Conservation (phyloP, 2,329 filamentous ascomycete genomes). For the Talaromyces rugulosus region DNA sequence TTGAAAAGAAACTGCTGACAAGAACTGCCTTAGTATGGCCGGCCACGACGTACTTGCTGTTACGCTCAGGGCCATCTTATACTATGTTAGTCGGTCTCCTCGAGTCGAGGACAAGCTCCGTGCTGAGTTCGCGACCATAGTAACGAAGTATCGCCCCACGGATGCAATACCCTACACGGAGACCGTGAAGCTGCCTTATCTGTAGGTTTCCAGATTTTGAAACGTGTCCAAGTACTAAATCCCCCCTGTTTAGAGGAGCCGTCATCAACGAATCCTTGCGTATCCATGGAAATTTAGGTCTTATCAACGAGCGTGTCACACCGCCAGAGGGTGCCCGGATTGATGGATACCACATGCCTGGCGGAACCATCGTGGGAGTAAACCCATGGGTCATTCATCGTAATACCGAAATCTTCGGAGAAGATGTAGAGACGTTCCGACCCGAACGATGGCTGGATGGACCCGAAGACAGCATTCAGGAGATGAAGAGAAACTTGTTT, state of each 20-base stretch:
- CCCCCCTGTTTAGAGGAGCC: not conserved
- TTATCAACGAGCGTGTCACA: constrained; percentile 24
- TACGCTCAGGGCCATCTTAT: constrained; percentile 26
- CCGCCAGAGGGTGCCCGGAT: constrained; percentile 11
- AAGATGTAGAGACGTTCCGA: constrained; percentile 20
- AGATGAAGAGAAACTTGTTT: constrained; percentile 18
- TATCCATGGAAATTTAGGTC: not conserved
- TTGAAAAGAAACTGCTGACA: not conserved
- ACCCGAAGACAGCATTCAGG: constrained; percentile 12
- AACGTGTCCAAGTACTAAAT: not conserved
- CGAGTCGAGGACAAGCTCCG: constrained; percentile 29
- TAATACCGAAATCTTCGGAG: constrained; percentile 17
- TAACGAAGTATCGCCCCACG: not conserved
- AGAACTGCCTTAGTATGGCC: constrained; percentile 4
- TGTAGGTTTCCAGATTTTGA: not conserved
- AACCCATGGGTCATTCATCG: constrained; percentile 23
- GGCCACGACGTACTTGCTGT: constrained; percentile 32
- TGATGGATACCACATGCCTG: constrained; percentile 14
- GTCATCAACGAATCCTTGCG: not conserved
- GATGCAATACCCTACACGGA: not conserved
- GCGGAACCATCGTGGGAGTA: constrained; percentile 23
- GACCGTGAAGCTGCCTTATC: constrained; percentile 24
- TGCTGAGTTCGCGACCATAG: constrained; percentile 32
- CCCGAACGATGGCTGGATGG: constrained; percentile 27
- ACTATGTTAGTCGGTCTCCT: constrained; percentile 22